Conservation (phyloP, 2,329 filamentous ascomycete genomes). For the Lachnellula suecica region DNA sequence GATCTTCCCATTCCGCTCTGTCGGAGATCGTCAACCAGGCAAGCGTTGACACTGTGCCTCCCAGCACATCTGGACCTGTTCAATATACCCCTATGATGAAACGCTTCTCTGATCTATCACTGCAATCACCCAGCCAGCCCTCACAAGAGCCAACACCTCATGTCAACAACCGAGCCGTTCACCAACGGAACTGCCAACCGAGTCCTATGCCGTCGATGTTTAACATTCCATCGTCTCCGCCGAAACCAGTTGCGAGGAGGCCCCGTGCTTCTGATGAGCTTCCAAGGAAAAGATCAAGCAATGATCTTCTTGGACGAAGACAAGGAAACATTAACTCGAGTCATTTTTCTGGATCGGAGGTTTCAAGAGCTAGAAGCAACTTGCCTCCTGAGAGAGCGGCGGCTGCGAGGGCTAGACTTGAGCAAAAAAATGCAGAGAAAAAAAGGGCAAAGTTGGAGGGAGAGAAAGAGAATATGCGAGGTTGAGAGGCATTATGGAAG, state of each 20-base stretch:
- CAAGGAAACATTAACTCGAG: slow-evolving; percentile 17
- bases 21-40: slow-evolving; percentile 29
- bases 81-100: slow-evolving; percentile 24
- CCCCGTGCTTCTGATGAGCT: slow-evolving; percentile 16
- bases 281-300: slow-evolving; percentile 14
- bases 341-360: slow-evolving; percentile 18
- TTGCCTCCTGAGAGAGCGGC: slow-evolving; percentile 34
- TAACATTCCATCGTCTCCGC: slow-evolving; percentile 30
- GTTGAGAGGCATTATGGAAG: slow-evolving; percentile 1
- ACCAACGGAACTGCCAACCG: slow-evolving; percentile 16
- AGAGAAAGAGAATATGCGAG: slow-evolving; percentile 26
- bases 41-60: slow-evolving; percentile 20
- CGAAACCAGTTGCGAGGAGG: slow-evolving; percentile 21
- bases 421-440: slow-evolving; percentile 32
- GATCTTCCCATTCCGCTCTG: slow-evolving; percentile 22
- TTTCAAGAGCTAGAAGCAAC: slow-evolving; percentile 18
- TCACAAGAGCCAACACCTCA: slow-evolving; percentile 17
- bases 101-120: slow-evolving; percentile 18
- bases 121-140: slow-evolving; percentile 18
- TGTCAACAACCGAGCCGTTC: slow-evolving; percentile 11
- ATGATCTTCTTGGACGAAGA: slow-evolving; percentile 8
- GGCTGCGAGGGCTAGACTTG: slow-evolving; percentile 33
- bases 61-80: slow-evolving; percentile 21
- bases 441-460: slow-evolving; percentile 16
- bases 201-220: slow-evolving; percentile 30